A percentile compares a stretch with the other conserved stretches of the same genome.
phyloP scores from a whole-genome alignment of 805 yeast genomes.

The Candida golubevii region DNA sequence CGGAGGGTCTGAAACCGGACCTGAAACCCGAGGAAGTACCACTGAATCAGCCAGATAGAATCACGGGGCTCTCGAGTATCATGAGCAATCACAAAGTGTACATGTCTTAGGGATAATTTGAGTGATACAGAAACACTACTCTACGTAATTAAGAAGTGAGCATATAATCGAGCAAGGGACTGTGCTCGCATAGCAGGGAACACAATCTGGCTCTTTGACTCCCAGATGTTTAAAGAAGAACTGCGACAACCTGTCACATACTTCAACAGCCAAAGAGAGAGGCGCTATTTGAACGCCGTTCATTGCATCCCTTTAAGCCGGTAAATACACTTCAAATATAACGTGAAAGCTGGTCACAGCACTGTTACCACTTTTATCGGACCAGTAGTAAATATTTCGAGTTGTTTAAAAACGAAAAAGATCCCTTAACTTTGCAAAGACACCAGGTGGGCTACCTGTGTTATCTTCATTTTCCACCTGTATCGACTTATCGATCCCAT shows the following conservation, averaged over 20 bases:
- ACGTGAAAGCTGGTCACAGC: not conserved
- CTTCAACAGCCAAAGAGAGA: too few species aligned
- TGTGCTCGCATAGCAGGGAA: too few species aligned
- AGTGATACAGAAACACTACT: too few species aligned
- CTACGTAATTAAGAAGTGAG: too few species aligned
- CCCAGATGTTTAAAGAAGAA: too few species aligned
- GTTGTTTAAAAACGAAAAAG: constrained; percentile 1
- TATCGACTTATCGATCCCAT: not conserved
- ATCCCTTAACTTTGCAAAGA: constrained; percentile 6
- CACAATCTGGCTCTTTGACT: too few species aligned
- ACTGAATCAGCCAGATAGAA: constrained; percentile 14
- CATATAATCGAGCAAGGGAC: too few species aligned
- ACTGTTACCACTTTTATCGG: not conserved
- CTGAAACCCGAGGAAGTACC: constrained; percentile 1
- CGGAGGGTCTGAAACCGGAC: too few species aligned
- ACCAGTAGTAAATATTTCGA: not conserved
- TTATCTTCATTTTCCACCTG: not conserved
- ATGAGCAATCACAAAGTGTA: constrained; percentile 31
- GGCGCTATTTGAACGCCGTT: too few species aligned
- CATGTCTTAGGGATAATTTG: too few species aligned
- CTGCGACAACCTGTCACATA: too few species aligned
- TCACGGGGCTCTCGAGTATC: constrained; percentile 36
- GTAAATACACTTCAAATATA: not conserved
- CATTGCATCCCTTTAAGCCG: too few species aligned
- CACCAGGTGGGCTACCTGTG: not conserved